Conservation (phyloP, 768 basidiomycete species). For the Coprinopsis strossmayeri region DNA sequence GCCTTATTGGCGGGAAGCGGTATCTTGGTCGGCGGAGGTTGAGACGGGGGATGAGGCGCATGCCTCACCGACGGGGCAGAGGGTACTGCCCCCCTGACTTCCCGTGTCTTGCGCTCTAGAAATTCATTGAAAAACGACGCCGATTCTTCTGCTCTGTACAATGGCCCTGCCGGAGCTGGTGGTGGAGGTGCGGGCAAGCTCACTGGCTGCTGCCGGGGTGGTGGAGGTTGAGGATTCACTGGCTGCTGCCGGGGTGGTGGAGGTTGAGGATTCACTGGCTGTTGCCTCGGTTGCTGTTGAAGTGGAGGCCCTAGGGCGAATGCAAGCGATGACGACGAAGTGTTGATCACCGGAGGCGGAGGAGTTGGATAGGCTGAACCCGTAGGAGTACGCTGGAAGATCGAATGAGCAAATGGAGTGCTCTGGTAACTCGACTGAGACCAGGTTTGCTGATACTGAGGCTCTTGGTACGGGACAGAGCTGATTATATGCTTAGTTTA, state of each 20-base stretch:
- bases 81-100: conserved; percentile 25
- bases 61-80: conserved; percentile 2
- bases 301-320: conserved; percentile 48
- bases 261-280: conserved; percentile 20
- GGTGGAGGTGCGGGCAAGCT: conserved; percentile 9
- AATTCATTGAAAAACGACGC: conserved; percentile 61
- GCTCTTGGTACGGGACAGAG: conserved; percentile 35
- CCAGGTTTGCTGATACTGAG: conserved; percentile 30
- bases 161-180: conserved; percentile 11
- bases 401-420: conserved; percentile 52
- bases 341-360: conserved; percentile 55
- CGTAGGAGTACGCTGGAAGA: conserved; percentile 60
- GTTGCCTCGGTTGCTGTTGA: neutral
- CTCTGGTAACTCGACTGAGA: conserved; percentile 48
- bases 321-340: conserved; percentile 72
- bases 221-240: neutral
- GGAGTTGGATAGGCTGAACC: conserved; percentile 65
- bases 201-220: conserved; percentile 18
- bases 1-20: conserved; percentile 19
- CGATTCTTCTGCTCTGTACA: conserved; percentile 53
- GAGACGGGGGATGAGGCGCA: neutral
- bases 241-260: neutral
- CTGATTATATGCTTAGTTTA: conserved; percentile 19
- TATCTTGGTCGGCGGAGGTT: conserved; percentile 10
- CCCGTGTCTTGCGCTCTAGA: conserved; percentile 46